phyloP scores from a whole-genome alignment of 2,329 filamentous ascomycete genomes.

The Monosporascus sp. region DNA sequence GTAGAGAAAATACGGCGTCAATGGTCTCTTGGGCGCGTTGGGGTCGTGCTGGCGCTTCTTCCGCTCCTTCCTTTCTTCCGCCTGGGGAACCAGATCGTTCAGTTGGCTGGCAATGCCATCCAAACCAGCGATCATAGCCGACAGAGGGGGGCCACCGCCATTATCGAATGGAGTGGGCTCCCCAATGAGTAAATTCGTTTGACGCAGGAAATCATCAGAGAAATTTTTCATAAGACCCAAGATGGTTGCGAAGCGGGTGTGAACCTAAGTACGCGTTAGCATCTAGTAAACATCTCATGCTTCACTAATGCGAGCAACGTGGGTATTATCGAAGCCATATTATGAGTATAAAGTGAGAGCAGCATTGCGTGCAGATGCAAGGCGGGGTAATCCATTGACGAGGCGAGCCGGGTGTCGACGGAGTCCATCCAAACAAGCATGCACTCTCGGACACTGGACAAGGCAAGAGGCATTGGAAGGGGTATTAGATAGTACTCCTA shows the following conservation, averaged over 20 bases:
- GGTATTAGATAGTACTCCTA: too few relatives aligned
- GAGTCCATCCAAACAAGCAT: too few relatives aligned
- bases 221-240: constrained; percentile 75
- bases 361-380: too few relatives aligned
- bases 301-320: too few relatives aligned
- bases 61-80: constrained; percentile 76
- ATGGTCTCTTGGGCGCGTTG: constrained; percentile 87
- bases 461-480: too few relatives aligned
- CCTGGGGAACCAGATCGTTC: constrained; percentile 42
- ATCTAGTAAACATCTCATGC: not conserved
- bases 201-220: constrained; percentile 78
- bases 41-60: constrained; percentile 85
- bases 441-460: too few relatives aligned
- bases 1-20: constrained; percentile 94
- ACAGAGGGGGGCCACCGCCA: constrained; percentile 31
- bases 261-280: constrained; percentile 55
- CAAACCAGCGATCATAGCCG: constrained; percentile 43
- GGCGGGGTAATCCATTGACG: too few relatives aligned
- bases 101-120: constrained; percentile 45
- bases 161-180: constrained; percentile 50
- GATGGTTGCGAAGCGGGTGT: constrained; percentile 72
- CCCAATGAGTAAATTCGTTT: constrained; percentile 78
- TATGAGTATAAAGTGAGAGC: too few relatives aligned
- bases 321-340: too few relatives aligned
- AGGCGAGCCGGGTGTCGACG: too few relatives aligned